Evolutionary conservation across 2,329 filamentous ascomycete species (phyloP).

Genomic region (Fonsecaea pedrosoi): DNA sequence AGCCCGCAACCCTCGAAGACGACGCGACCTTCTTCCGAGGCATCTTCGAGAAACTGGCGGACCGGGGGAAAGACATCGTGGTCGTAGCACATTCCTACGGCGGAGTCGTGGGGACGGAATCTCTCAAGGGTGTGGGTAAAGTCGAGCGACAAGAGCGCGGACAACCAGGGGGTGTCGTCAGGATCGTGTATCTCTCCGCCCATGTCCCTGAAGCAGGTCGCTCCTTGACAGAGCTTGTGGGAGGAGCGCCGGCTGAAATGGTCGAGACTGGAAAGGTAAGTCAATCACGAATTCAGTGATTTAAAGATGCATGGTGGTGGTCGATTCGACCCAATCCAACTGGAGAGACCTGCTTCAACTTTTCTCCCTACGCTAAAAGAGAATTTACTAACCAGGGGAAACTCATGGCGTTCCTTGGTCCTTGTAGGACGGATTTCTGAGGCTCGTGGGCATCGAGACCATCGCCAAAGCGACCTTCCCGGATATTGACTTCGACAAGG

Average conservation of each 20-base stretch:
- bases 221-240: slow-evolving; percentile 1
- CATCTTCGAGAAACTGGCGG: slow-evolving; percentile 39
- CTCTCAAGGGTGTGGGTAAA: slow-evolving; percentile 41
- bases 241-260: slow-evolving; percentile 15
- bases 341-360: too few species aligned
- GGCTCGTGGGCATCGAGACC: slow-evolving; percentile 15
- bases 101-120: slow-evolving; percentile 44
- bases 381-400: too few species aligned
- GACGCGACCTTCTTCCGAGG: slow-evolving; percentile 43
- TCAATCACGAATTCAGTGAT: neutral
- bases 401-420: too few species aligned
- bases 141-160: slow-evolving; percentile 38
- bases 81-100: slow-evolving; percentile 47
- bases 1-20: slow-evolving; percentile 39
- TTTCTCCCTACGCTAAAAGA: too few species aligned
- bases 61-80: slow-evolving; percentile 42
- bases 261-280: slow-evolving; percentile 19
- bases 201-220: slow-evolving; percentile 45
- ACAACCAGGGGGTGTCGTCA: slow-evolving; percentile 42
- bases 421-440: slow-evolving; percentile 20
- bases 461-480: slow-evolving; percentile 19
- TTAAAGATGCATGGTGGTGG: too few species aligned
- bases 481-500: slow-evolving; percentile 25
- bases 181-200: slow-evolving; percentile 44
- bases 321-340: too few species aligned